Evolutionary conservation across 164 flowering plant species (phyloP), one percentile per base, ranked within the genome.

Genomic region (Nelumbo lutea): DNA sequence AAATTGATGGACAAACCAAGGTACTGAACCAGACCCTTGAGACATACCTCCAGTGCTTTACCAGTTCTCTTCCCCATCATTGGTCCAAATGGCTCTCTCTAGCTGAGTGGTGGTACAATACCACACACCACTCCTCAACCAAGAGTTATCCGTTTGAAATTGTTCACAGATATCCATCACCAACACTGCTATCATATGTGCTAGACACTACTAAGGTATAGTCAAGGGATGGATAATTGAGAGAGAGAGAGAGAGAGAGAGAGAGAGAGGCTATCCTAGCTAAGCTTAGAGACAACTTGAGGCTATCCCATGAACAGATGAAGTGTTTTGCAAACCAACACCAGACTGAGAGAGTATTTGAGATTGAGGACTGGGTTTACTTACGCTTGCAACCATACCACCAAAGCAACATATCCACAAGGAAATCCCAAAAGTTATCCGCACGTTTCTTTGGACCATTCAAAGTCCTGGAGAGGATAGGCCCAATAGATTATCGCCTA

Each of bases 31-130:
- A 64, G 6, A 64, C 62, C 50, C 5, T 71, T 5, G 73, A 71
- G 15, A 11, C n/a, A 2, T 71, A 71, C 9, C 13, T 65, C 0
- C 40, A 69, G 8, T 71, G 68, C 14, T 27, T 65, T 44, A 38
- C 10, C 8, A 14, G 63, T 10, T 62, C 65, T 1, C 39, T 15
- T 2, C 64, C 73, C 0, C 39, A 5, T 5, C 3, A 38, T 0
- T 71, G 73, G 73, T 0, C 0, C 15, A 27, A 10, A 1, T 71
- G 68, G 64, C 15, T 71, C 3, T 2, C 64, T 9, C 4, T 64
- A 3, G 74, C 69, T 11, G 64, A 65, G 42, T 71, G 64, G 62
- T 64, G 74, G 68, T 71, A 65, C 48, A 71, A 71, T 14, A 58
- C 68, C 13, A 44, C 46, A 5, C 46, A 15, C 5, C 64, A 71